These are phyloP conservation scores for Melanogaster broomeanus DNA, from an alignment of 768 basidiomycete species.

Conservation along the genomic window DNA sequence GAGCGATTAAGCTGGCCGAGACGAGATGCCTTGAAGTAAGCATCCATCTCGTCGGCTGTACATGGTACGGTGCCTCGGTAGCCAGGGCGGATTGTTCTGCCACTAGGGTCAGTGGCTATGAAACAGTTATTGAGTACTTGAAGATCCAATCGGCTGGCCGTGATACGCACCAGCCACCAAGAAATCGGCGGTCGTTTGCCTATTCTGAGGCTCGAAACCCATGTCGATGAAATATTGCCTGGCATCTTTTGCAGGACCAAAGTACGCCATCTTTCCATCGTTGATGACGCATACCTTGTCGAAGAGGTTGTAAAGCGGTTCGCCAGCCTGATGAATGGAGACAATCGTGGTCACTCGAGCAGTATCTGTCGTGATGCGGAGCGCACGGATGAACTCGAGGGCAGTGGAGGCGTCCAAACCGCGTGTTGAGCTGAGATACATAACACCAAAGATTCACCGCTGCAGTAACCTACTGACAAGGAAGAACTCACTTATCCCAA, in stretches of 20 bases:
- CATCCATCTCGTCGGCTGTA: constrained; percentile 60
- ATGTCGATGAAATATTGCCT: constrained; percentile 59
- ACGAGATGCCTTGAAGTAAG: constrained; percentile 44
- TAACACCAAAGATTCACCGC: too few relatives aligned
- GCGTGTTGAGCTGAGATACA: constrained; percentile 66
- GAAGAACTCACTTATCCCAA: constrained; percentile 61
- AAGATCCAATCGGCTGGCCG: too few relatives aligned
- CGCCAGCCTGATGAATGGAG: constrained; percentile 85
- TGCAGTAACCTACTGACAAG: too few relatives aligned
- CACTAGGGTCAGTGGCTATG: constrained; percentile 68
- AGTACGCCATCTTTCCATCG: constrained; percentile 61
- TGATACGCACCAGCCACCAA: too few relatives aligned
- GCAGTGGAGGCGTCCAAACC: constrained; percentile 73
- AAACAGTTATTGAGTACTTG: too few relatives aligned
- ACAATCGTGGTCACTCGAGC: constrained; percentile 62
- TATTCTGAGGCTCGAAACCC: constrained; percentile 53
- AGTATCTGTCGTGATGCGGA: constrained; percentile 67
- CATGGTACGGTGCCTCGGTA: constrained; percentile 33
- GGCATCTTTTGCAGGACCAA: constrained; percentile 54
- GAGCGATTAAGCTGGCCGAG: constrained; percentile 41
- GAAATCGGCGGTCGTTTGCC: constrained; percentile 68
- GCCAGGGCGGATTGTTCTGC: constrained; percentile 47
- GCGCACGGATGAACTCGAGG: constrained; percentile 68
- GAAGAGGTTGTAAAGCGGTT: constrained; percentile 63
- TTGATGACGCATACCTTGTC: constrained; percentile 71